phyloP scores from a whole-genome alignment of 108 stramenopile species.

The Fragilariopsis cylindrus region DNA sequence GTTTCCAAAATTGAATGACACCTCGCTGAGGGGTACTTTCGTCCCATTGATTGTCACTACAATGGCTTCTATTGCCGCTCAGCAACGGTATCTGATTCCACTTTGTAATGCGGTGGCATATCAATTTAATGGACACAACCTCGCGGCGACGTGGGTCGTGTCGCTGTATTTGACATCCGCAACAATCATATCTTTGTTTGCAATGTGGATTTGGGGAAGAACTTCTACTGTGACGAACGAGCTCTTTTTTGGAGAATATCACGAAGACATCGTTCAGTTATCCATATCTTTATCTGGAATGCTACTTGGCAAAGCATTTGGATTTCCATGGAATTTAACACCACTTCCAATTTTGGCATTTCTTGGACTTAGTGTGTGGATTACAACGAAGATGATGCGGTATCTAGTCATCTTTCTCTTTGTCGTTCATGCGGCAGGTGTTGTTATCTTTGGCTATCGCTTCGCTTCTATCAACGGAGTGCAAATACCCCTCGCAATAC shows the following conservation, averaged over 20 bases:
- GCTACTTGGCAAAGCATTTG: conserved; percentile 63
- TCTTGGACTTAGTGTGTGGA: conserved; percentile 66
- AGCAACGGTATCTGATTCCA: conserved; percentile 72
- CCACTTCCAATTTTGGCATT: conserved; percentile 73
- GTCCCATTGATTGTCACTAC: conserved; percentile 52
- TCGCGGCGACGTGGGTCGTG: conserved; percentile 45
- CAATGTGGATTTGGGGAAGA: conserved; percentile 64
- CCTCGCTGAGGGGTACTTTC: conserved; percentile 47
- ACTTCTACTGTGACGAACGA: conserved; percentile 49
- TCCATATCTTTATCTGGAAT: conserved; percentile 49
- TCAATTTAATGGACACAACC: conserved; percentile 66
- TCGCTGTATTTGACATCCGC: conserved; percentile 50
- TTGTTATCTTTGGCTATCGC: conserved; percentile 70
- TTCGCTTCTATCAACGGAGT: conserved; percentile 59
- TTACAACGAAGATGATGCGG: conserved; percentile 70
- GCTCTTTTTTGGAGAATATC: conserved; percentile 74
- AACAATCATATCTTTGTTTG: conserved; percentile 44
- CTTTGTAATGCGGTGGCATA: conserved; percentile 62
- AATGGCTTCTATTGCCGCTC: conserved; percentile 57
- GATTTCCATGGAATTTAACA: conserved; percentile 73
- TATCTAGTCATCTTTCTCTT: conserved; percentile 70
- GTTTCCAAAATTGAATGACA: conserved; percentile 37
- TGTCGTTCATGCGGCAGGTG: conserved; percentile 58
- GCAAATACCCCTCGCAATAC: conserved; percentile 42
- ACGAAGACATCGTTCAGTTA: conserved; percentile 79